Conservation (phyloP, 495 filamentous ascomycete genomes). For the Terfezia claveryi region DNA sequence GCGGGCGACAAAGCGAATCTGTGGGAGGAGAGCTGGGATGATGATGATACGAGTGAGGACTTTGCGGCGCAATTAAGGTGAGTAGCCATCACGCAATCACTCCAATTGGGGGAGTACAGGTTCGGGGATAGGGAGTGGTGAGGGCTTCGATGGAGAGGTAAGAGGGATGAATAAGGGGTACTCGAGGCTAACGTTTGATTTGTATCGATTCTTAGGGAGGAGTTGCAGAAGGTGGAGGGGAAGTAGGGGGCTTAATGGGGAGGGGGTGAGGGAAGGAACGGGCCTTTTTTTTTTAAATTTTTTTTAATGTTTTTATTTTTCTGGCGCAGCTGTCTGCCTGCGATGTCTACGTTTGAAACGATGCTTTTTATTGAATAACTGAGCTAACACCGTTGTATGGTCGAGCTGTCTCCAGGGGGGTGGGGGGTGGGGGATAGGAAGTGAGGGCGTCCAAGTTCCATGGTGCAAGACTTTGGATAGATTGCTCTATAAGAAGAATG, state of each 20-base stretch:
- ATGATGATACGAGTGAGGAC: slow-evolving; percentile 91
- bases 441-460: too few relatives aligned
- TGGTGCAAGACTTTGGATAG: too few relatives aligned
- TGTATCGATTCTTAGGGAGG: background rate
- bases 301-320: too few relatives aligned
- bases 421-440: too few relatives aligned
- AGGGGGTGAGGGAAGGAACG: background rate
- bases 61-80: slow-evolving; percentile 91
- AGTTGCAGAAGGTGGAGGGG: background rate
- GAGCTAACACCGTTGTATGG: too few relatives aligned
- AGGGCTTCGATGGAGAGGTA: background rate
- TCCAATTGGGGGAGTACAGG: too few relatives aligned
- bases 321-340: too few relatives aligned
- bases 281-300: too few relatives aligned
- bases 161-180: background rate
- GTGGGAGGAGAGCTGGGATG: slow-evolving; percentile 99
- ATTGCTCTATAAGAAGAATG: too few relatives aligned
- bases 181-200: background rate
- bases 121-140: background rate
- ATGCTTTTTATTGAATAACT: too few relatives aligned
- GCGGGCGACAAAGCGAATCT: slow-evolving; percentile 31
- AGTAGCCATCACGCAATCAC: background rate
- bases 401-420: too few relatives aligned
- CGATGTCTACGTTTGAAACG: too few relatives aligned
- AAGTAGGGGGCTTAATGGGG: background rate